These are phyloP conservation scores for Aspergillus nidulans DNA, from an alignment of 495 filamentous ascomycete species.

Conservation along the genomic window DNA sequence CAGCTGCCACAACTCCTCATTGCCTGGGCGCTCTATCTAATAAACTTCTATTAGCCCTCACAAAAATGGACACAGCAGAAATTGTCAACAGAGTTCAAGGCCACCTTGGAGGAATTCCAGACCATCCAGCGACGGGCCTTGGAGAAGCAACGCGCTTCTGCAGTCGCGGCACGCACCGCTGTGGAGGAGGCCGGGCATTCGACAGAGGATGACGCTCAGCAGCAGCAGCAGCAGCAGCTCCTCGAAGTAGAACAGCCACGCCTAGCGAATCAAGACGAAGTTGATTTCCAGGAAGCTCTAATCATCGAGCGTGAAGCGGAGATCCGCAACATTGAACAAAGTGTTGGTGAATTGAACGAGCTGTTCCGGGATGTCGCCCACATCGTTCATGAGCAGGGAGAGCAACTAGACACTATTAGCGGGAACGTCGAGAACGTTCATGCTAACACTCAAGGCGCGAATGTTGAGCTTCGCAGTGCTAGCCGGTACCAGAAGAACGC, in stretches of 20 bases:
- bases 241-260: constrained; percentile 74
- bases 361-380: constrained; percentile 95
- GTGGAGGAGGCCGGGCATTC: constrained; percentile 51
- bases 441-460: constrained; percentile 76
- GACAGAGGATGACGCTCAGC: constrained; percentile 32
- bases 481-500: constrained; percentile 90
- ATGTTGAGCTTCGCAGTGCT: constrained; percentile 76
- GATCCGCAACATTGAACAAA: constrained; percentile 95
- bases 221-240: constrained; percentile 56
- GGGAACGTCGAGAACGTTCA: constrained; percentile 79
- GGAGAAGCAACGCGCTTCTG: constrained; percentile 86
- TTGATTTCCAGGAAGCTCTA: constrained; percentile 93
- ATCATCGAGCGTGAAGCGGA: constrained; percentile 95
- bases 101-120: constrained; percentile 86
- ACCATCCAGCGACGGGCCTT: constrained; percentile 78
- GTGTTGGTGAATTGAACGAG: constrained; percentile 91
- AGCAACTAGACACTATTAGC: constrained; percentile 80
- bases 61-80: constrained; percentile 95
- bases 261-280: constrained; percentile 87
- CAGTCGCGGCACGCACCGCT: constrained; percentile 71
- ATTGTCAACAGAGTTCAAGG: constrained; percentile 84
- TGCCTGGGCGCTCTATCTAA: constrained; percentile 10
- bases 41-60: constrained; percentile 55
- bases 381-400: constrained; percentile 92
- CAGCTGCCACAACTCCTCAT: too few species aligned